These are phyloP conservation scores for Gonapodya sp. DNA, from an alignment of 192 early-diverging fungal genomes.

Conservation along the genomic window DNA sequence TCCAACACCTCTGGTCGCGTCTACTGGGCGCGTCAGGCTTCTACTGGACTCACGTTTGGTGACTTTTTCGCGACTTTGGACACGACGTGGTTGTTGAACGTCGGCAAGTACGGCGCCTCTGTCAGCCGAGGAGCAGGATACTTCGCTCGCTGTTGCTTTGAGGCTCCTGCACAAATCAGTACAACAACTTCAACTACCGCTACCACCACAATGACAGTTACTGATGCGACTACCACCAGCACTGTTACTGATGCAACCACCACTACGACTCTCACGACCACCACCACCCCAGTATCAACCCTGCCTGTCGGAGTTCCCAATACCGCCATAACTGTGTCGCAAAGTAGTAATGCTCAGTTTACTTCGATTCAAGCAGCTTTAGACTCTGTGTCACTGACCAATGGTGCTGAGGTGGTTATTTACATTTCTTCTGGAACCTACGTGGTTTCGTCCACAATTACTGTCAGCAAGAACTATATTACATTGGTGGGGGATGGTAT, in stretches of 20 bases:
- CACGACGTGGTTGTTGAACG: not conserved
- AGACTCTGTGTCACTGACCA: not conserved
- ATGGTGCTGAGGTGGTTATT: slow-evolving; percentile 9
- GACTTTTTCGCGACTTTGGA: not conserved
- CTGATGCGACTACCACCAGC: not conserved
- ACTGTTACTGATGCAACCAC: not conserved
- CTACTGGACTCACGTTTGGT: not conserved
- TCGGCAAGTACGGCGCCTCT: not conserved
- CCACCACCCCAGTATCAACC: not conserved
- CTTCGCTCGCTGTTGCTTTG: not conserved
- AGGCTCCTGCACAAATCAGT: not conserved
- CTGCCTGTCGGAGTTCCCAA: not conserved
- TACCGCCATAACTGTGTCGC: not conserved
- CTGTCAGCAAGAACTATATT: not conserved
- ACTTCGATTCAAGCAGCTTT: slow-evolving; percentile 10
- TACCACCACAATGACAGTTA: not conserved
- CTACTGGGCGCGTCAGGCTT: not conserved
- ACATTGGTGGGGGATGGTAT: not conserved
- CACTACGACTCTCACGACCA: not conserved
- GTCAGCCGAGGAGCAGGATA: not conserved
- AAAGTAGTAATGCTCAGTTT: slow-evolving; percentile 7
- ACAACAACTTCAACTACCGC: not conserved
- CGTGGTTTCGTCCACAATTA: not conserved
- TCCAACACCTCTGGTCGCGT: not conserved
- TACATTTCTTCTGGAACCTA: slow-evolving; percentile 11